Conservation (phyloP, 1,284 basidiomycete species). For the Trichosporon inkin region DNA sequence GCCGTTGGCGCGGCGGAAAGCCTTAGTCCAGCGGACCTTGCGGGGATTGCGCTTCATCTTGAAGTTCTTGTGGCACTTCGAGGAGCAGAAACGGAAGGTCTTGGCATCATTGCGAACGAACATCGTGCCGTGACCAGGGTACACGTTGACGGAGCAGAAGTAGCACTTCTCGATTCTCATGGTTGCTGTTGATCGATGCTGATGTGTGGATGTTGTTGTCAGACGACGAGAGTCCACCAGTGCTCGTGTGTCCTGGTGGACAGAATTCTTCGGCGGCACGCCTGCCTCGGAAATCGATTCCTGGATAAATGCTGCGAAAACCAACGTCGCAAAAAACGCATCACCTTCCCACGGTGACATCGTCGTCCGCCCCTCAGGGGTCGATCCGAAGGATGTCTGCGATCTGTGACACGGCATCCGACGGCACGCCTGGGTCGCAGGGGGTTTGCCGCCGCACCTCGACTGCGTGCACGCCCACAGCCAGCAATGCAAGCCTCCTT, state of each 20-base stretch:
- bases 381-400: no score
- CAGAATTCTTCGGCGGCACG: neutral
- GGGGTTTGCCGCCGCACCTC: no score
- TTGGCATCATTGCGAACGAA: conserved; percentile 97
- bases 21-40: conserved; percentile 99
- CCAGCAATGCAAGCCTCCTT: no score
- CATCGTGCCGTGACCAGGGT: conserved; percentile 90
- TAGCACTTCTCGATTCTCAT: conserved; percentile 89
- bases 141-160: conserved; percentile 85
- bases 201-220: conserved; percentile 5
- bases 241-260: neutral
- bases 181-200: conserved; percentile 9
- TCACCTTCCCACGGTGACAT: neutral
- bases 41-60: conserved; percentile 99
- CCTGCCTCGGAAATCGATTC: neutral
- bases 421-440: no score
- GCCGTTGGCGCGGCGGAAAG: conserved; percentile 96
- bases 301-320: conserved; percentile 6
- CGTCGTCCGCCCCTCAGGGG: neutral
- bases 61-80: conserved; percentile 99
- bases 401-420: no score
- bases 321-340: neutral
- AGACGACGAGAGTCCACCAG: conserved; percentile 8
- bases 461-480: no score
- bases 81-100: conserved; percentile 92